These are phyloP conservation scores for Aspergillus candidus DNA, from an alignment of 2,329 filamentous ascomycete species.

Conservation along the genomic window DNA sequence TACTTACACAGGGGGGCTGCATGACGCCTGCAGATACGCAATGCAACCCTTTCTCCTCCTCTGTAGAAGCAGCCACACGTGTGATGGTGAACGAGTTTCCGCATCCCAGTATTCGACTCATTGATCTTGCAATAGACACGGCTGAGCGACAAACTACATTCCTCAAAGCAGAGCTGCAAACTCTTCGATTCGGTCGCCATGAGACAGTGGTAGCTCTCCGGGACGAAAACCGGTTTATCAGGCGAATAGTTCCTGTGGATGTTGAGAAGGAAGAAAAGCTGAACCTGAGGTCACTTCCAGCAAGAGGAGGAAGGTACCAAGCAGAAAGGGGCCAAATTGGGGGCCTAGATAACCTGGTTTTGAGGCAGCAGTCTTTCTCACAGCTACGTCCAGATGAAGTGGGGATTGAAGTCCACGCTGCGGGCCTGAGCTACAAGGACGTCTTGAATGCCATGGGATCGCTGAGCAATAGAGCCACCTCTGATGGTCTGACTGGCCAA, in stretches of 20 bases:
- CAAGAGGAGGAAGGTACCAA: not conserved
- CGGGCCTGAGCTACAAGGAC: not conserved
- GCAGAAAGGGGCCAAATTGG: not conserved
- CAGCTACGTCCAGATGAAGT: not conserved
- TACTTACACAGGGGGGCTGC: not conserved
- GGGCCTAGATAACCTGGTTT: not conserved
- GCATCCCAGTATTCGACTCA: not conserved
- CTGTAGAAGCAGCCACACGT: not conserved
- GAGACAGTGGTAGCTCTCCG: not conserved
- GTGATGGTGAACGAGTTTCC: not conserved
- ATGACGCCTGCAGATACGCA: not conserved
- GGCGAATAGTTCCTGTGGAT: not conserved
- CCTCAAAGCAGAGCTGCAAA: not conserved
- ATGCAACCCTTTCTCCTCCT: not conserved
- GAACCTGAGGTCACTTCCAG: not conserved
- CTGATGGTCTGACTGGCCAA: not conserved
- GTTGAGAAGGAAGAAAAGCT: not conserved
- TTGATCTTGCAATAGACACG: not conserved
- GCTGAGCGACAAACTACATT: not conserved
- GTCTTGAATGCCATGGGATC: not conserved
- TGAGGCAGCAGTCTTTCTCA: not conserved
- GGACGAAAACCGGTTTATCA: not conserved
- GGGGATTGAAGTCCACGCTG: not conserved
- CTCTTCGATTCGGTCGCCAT: not conserved
- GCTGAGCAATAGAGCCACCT: not conserved